A percentile compares a stretch with the other conserved stretches of the same genome.
Conservation (phyloP, 345 rosid genomes). For the Boechera divaricarpa region DNA sequence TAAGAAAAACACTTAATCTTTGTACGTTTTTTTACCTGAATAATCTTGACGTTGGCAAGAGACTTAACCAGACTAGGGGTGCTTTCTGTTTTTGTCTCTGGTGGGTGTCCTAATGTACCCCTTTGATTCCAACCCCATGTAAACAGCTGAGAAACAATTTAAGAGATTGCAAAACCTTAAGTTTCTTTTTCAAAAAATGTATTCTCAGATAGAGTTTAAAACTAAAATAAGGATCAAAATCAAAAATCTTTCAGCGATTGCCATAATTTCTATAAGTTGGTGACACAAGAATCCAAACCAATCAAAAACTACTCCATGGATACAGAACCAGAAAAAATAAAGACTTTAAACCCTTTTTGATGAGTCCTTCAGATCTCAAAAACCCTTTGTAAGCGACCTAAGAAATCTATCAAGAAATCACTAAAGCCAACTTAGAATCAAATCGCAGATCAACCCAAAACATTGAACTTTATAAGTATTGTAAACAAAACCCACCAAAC, state of each 20-base stretch:
- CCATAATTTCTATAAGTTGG: background rate
- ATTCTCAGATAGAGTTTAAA: background rate
- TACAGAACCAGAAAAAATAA: slow-evolving; percentile 6
- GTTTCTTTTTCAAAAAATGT: background rate
- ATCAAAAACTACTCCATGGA: slow-evolving; percentile 2
- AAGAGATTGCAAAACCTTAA: slow-evolving; percentile 18
- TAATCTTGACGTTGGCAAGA: slow-evolving; percentile 76
- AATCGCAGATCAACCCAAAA: slow-evolving; percentile 4
- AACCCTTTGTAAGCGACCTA: slow-evolving; percentile 12
- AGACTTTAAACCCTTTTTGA: slow-evolving; percentile 21
- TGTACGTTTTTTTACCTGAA: slow-evolving; percentile 60
- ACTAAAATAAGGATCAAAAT: background rate
- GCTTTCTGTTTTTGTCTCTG: slow-evolving; percentile 89
- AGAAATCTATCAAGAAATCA: background rate
- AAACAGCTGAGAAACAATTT: slow-evolving; percentile 64
- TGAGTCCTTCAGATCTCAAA: slow-evolving; percentile 23
- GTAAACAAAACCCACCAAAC: slow-evolving; percentile 1
- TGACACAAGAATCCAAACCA: slow-evolving; percentile 19
- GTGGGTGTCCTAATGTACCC: slow-evolving; percentile 95
- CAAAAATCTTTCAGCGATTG: background rate
- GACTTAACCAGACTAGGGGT: slow-evolving; percentile 80
- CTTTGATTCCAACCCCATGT: slow-evolving; percentile 99
- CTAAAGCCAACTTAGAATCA: background rate
- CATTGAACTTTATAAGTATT: background rate
- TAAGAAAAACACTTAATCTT: background rate